A percentile compares a stretch with the other conserved stretches of the same genome.
phyloP scores from a whole-genome alignment of 768 basidiomycete genomes.

The Hygrocybe punicea region DNA sequence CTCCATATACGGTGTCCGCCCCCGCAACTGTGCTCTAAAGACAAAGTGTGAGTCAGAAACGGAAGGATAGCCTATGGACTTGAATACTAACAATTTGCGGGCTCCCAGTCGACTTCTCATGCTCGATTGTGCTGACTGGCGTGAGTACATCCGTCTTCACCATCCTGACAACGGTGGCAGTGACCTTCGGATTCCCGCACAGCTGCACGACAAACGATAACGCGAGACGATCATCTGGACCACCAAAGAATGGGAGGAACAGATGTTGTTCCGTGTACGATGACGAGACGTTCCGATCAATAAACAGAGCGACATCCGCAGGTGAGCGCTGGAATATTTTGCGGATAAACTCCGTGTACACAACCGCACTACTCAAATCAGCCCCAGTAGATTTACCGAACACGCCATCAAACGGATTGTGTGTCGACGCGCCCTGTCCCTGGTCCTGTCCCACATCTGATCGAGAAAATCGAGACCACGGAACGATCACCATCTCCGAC shows the following conservation, averaged over 20 bases:
- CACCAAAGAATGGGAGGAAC: conserved; percentile 90
- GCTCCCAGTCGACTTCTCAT: conserved; percentile 2
- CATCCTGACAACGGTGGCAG: conserved; percentile 72
- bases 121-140: conserved; percentile 24
- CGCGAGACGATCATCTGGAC: conserved; percentile 87
- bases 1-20: conserved; percentile 71
- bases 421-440: conserved; percentile 20
- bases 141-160: conserved; percentile 40
- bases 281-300: conserved; percentile 61
- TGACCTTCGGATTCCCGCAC: conserved; percentile 52
- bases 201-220: conserved; percentile 82
- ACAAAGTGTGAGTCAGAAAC: not conserved
- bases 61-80: no score
- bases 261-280: conserved; percentile 50
- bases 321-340: conserved; percentile 70
- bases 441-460: conserved; percentile 24
- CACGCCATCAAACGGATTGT: conserved; percentile 74
- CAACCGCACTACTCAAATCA: conserved; percentile 51
- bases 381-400: conserved; percentile 55
- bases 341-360: conserved; percentile 83
- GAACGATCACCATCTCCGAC: conserved; percentile 76
- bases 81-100: conserved; percentile 39
- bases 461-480: conserved; percentile 60
- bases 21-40: conserved; percentile 43
- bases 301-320: conserved; percentile 78